A percentile compares a stretch with the other conserved stretches of the same genome.
phyloP scores from a whole-genome alignment of 2,329 filamentous ascomycete genomes.

The Xylariaceae sp. region DNA sequence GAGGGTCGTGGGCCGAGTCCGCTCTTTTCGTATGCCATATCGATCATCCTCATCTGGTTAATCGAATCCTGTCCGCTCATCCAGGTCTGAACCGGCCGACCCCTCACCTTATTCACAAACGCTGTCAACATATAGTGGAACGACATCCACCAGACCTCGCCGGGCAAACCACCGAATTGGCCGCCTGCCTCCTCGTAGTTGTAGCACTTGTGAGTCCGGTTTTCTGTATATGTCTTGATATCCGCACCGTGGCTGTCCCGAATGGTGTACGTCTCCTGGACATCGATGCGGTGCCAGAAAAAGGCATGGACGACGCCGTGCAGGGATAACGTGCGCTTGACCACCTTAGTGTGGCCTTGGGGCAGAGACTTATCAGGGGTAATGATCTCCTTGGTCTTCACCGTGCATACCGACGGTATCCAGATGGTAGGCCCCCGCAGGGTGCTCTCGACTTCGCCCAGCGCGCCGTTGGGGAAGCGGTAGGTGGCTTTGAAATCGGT shows the following conservation, averaged over 20 bases:
- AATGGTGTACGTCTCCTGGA: slow-evolving; percentile 34
- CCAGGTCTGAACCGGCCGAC: slow-evolving; percentile 33
- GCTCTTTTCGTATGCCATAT: slow-evolving; percentile 35
- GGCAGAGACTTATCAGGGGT: slow-evolving; percentile 20
- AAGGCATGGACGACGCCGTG: slow-evolving; percentile 25
- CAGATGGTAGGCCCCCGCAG: slow-evolving; percentile 20
- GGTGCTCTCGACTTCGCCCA: slow-evolving; percentile 30
- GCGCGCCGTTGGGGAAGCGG: slow-evolving; percentile 36
- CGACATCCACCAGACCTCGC: slow-evolving; percentile 32
- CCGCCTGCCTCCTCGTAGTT: slow-evolving; percentile 31
- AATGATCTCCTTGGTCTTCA: slow-evolving; percentile 20
- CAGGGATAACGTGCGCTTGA: slow-evolving; percentile 28
- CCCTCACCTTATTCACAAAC: slow-evolving; percentile 37
- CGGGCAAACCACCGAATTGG: background rate
- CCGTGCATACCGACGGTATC: slow-evolving; percentile 18
- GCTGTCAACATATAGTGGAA: slow-evolving; percentile 39
- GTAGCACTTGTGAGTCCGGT: slow-evolving; percentile 32
- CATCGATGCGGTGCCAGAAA: slow-evolving; percentile 34
- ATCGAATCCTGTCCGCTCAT: slow-evolving; percentile 34
- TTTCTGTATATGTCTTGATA: slow-evolving; percentile 2
- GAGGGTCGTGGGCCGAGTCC: slow-evolving; percentile 30
- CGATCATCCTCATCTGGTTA: slow-evolving; percentile 36
- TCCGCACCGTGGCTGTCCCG: slow-evolving; percentile 19
- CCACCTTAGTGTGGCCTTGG: slow-evolving; percentile 15
- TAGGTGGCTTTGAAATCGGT: slow-evolving; percentile 33